These are phyloP conservation scores for Stephanodiscus triporus DNA, from an alignment of 108 stramenopile genomes.

Conservation along the genomic window DNA sequence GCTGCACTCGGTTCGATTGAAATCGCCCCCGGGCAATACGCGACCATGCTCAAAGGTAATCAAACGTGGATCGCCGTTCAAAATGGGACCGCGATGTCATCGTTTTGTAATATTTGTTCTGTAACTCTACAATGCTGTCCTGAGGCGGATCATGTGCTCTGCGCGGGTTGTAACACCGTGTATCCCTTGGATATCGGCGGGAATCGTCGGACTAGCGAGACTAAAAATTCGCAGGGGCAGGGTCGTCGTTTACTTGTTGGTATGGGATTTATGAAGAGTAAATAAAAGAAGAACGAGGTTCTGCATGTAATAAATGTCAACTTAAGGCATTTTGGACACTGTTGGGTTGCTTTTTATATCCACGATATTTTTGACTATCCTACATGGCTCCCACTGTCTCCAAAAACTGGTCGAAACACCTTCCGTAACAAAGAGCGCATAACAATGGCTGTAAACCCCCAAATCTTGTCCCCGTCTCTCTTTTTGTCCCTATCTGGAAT, in stretches of 20 bases:
- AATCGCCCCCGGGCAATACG: slow-evolving; percentile 17
- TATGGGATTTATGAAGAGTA: too few species aligned
- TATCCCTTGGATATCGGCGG: neutral
- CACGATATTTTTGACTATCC: too few species aligned
- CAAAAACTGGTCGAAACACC: slow-evolving; percentile 69
- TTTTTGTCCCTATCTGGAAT: slow-evolving; percentile 29
- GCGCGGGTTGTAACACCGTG: slow-evolving; percentile 10
- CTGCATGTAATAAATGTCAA: too few species aligned
- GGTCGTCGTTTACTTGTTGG: too few species aligned
- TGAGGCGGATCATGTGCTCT: slow-evolving; percentile 9
- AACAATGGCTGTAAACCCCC: slow-evolving; percentile 84
- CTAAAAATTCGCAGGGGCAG: too few species aligned
- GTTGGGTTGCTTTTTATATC: neutral
- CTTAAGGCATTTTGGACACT: too few species aligned
- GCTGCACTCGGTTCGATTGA: neutral
- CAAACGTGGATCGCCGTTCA: slow-evolving; percentile 1
- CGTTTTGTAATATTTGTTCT: neutral
- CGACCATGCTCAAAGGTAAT: neutral
- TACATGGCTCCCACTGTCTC: slow-evolving; percentile 12
- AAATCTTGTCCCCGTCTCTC: slow-evolving; percentile 59
- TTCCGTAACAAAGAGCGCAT: slow-evolving; percentile 67
- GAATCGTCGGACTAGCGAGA: too few species aligned
- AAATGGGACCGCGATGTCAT: slow-evolving; percentile 7
- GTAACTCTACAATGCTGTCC: slow-evolving; percentile 11
- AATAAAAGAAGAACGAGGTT: too few species aligned